phyloP scores from a whole-genome alignment of 2,329 filamentous ascomycete species.

The Pseudogymnoascus sp. region DNA sequence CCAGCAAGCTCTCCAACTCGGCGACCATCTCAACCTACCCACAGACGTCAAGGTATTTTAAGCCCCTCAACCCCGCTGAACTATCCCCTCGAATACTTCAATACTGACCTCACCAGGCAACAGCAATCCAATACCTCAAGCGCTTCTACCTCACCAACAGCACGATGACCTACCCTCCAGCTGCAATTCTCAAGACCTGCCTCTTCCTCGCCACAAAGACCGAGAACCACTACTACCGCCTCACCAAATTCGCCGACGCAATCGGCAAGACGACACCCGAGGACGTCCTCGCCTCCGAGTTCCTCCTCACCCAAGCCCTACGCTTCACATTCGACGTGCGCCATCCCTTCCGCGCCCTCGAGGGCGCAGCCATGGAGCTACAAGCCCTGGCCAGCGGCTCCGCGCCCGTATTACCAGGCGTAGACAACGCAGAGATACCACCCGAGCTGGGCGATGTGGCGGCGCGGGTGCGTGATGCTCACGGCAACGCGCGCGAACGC shows the following conservation, averaged over 20 bases:
- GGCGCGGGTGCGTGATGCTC: constrained; percentile 51
- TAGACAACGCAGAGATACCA: not conserved
- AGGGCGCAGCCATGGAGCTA: constrained; percentile 80
- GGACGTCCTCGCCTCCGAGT: constrained; percentile 84
- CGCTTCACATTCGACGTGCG: constrained; percentile 90
- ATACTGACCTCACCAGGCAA: constrained; percentile 21
- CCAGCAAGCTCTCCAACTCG: constrained; percentile 50
- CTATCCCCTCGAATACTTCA: constrained; percentile 35
- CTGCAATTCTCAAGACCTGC: constrained; percentile 79
- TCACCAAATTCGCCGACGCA: constrained; percentile 59
- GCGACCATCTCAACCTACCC: constrained; percentile 53
- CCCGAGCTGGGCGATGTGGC: constrained; percentile 23
- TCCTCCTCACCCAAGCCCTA: constrained; percentile 83
- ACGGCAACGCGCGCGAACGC: constrained; percentile 64
- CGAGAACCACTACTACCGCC: constrained; percentile 63
- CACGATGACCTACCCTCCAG: constrained; percentile 91
- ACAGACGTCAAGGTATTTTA: constrained; percentile 53
- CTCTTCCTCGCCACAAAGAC: constrained; percentile 93
- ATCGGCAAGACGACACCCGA: constrained; percentile 67
- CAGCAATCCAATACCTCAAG: constrained; percentile 58
- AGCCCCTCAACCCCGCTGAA: constrained; percentile 48
- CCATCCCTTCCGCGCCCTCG: constrained; percentile 81
- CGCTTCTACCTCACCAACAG: constrained; percentile 96
- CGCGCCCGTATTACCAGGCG: constrained; percentile 19
- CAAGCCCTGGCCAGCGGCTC: constrained; percentile 52